Evolutionary conservation across 768 basidiomycete genomes (phyloP).

Genomic region (Boletales sp.): DNA sequence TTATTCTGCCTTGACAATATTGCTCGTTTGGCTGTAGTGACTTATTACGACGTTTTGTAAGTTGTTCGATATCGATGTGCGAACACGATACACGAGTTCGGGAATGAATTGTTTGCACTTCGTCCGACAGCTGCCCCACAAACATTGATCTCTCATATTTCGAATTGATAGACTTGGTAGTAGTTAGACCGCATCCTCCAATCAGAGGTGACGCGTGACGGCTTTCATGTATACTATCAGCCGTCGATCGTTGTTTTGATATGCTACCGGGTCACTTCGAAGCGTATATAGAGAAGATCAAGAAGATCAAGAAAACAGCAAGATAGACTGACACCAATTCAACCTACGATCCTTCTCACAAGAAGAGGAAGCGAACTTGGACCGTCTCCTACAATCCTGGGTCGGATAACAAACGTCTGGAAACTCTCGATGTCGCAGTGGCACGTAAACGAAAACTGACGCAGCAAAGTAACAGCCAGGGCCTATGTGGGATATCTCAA

Average conservation of each 20-base stretch:
- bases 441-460: slow-evolving; percentile 52
- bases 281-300: neutral
- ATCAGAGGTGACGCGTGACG: no score
- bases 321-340: slow-evolving; percentile 1
- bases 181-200: no score
- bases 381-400: slow-evolving; percentile 50
- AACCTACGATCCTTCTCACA: slow-evolving; percentile 33
- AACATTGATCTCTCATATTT: no score
- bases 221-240: no score
- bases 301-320: neutral
- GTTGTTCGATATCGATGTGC: neutral
- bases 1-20: slow-evolving; percentile 20
- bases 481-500: slow-evolving; percentile 20
- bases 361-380: slow-evolving; percentile 55
- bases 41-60: neutral
- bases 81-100: no score
- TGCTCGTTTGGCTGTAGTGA: slow-evolving; percentile 6
- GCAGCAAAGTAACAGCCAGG: slow-evolving; percentile 49
- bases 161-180: no score
- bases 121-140: no score
- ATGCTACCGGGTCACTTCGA: no score
- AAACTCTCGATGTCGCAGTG: slow-evolving; percentile 54
- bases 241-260: no score
- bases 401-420: slow-evolving; percentile 63
- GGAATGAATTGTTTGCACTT: no score